phyloP scores from a whole-genome alignment of 164 flowering plant species.

The Platanus orientalis region DNA sequence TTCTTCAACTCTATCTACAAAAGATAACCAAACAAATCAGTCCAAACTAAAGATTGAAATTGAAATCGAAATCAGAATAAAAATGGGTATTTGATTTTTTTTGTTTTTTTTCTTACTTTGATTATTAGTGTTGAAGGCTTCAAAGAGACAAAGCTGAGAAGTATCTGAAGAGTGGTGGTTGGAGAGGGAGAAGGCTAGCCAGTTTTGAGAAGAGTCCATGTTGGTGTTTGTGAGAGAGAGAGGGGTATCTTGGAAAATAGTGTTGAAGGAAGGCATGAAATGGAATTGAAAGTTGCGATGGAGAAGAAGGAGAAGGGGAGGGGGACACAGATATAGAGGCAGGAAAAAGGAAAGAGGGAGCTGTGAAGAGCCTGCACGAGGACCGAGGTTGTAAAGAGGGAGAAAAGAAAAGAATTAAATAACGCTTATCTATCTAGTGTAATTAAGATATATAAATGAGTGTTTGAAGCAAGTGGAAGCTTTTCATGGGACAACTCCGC shows the following conservation, averaged over 20 bases:
- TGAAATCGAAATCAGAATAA: too few relatives aligned
- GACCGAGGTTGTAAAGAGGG: constrained; percentile 10
- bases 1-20: constrained; percentile 12
- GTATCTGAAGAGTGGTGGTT: constrained; percentile 18
- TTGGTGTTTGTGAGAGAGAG: constrained; percentile 10
- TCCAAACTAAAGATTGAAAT: neutral
- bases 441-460: neutral
- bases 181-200: constrained; percentile 59
- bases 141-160: constrained; percentile 34
- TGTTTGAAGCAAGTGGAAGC: constrained; percentile 15
- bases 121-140: constrained; percentile 34
- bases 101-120: neutral
- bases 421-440: too few relatives aligned
- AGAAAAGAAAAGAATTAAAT: too few relatives aligned
- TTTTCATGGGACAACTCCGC: constrained; percentile 12
- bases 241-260: constrained; percentile 30
- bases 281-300: neutral
- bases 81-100: too few relatives aligned
- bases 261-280: constrained; percentile 12
- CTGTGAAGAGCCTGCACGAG: constrained; percentile 9
- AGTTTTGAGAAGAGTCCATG: constrained; percentile 35
- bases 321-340: constrained; percentile 21
- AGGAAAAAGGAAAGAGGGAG: too few relatives aligned
- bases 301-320: constrained; percentile 2
- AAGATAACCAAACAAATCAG: neutral